Percentiles rank a stretch among this genome's conserved stretches.
These are phyloP conservation scores for Ustilago tritici DNA, from an alignment of 1,284 basidiomycete genomes.

Conservation along the genomic window DNA sequence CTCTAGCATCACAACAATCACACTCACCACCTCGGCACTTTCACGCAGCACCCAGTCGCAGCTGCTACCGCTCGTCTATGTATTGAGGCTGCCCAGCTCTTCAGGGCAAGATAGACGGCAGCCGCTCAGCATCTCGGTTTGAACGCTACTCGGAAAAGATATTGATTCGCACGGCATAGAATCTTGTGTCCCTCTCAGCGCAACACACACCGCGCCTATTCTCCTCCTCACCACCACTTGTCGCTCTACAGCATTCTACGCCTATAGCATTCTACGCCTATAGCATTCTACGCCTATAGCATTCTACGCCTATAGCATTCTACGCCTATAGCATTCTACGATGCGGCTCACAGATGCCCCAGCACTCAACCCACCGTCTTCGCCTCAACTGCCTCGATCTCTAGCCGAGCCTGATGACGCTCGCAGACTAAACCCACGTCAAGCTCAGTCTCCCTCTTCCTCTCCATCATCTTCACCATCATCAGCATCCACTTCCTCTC, in stretches of 20 bases:
- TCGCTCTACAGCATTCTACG: background rate
- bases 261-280: no score
- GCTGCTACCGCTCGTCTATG: background rate
- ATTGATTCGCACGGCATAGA: slow-evolving; percentile 20
- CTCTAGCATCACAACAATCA: background rate
- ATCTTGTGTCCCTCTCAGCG: background rate
- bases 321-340: background rate
- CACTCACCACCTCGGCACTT: background rate
- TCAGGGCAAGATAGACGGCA: background rate
- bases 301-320: no score
- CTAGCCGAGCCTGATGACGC: background rate
- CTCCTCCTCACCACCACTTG: background rate
- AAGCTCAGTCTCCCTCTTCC: slow-evolving; percentile 25
- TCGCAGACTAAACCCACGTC: slow-evolving; percentile 13
- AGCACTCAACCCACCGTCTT: background rate
- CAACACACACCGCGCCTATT: slow-evolving; percentile 5
- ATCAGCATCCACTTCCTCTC: slow-evolving; percentile 4
- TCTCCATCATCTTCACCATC: slow-evolving; percentile 6
- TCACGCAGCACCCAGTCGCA: background rate
- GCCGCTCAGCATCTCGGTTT: background rate
- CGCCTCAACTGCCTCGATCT: slow-evolving; percentile 15
- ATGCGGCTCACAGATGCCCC: slow-evolving; percentile 21
- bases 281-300: background rate
- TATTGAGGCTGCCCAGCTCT: background rate
- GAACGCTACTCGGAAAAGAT: background rate